phyloP scores from a whole-genome alignment of 305 asterid species.

The Ilex paraguariensis region DNA sequence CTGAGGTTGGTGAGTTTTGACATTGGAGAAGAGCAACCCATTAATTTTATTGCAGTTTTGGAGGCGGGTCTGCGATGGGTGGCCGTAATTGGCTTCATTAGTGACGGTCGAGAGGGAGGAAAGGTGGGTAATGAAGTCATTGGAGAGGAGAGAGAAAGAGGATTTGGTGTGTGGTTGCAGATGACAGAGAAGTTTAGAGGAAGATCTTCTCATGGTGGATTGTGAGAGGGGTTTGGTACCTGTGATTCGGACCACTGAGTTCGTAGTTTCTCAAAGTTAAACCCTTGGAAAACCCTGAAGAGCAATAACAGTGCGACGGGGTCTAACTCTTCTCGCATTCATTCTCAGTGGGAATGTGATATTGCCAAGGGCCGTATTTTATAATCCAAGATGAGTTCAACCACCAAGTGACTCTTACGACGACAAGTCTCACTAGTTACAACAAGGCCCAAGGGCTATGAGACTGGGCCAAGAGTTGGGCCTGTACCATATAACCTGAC shows the following conservation, averaged over 20 bases:
- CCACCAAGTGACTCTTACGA: too few relatives aligned
- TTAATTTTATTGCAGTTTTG: conserved; percentile 29
- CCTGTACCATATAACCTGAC: too few relatives aligned
- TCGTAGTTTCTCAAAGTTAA: conserved; percentile 10
- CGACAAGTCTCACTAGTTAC: too few relatives aligned
- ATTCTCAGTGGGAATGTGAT: too few relatives aligned
- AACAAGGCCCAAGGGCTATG: too few relatives aligned
- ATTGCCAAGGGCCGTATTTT: too few relatives aligned
- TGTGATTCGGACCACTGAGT: too few relatives aligned
- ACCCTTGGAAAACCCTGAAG: conserved; percentile 31
- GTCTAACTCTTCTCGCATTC: too few relatives aligned
- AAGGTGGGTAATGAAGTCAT: conserved; percentile 20
- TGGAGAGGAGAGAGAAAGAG: conserved; percentile 26
- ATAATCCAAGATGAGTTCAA: too few relatives aligned
- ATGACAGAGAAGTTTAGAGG: conserved; percentile 35
- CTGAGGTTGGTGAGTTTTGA: conserved; percentile 12
- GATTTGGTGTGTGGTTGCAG: conserved; percentile 32
- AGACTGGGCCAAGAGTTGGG: too few relatives aligned
- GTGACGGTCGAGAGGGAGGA: conserved; percentile 18
- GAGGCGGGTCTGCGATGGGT: conserved; percentile 30
- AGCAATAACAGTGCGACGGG: too few relatives aligned
- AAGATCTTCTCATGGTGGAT: conserved; percentile 65
- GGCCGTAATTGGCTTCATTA: conserved; percentile 14
- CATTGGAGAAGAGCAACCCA: conserved; percentile 27
- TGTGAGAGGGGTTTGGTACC: too few relatives aligned